A percentile compares a stretch with the other conserved stretches of the same genome.
These are phyloP conservation scores for Pugionium dolabratum DNA, from an alignment of 345 rosid species.

Conservation along the genomic window DNA sequence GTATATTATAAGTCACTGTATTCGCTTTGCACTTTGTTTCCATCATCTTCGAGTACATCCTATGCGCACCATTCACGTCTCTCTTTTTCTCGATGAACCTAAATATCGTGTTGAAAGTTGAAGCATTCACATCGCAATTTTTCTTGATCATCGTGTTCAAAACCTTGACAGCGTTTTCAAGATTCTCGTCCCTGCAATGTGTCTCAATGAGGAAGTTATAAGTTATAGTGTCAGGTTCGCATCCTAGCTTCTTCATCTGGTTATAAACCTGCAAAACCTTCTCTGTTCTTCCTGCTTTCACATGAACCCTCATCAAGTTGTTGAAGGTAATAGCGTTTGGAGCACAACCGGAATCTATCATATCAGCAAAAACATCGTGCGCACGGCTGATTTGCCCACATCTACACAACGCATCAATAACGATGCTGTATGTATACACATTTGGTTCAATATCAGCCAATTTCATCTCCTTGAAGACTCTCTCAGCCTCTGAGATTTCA, in stretches of 20 bases:
- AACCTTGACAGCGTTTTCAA: slow-evolving; percentile 68
- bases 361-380: slow-evolving; percentile 84
- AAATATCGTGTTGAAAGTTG: slow-evolving; percentile 74
- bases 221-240: slow-evolving; percentile 64
- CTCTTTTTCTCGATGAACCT: slow-evolving; percentile 65
- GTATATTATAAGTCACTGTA: slow-evolving; percentile 68
- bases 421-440: slow-evolving; percentile 80
- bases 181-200: slow-evolving; percentile 72
- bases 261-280: slow-evolving; percentile 92
- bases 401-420: slow-evolving; percentile 85
- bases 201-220: slow-evolving; percentile 73
- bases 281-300: slow-evolving; percentile 79
- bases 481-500: slow-evolving; percentile 66
- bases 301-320: slow-evolving; percentile 85
- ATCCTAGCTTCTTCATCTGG: slow-evolving; percentile 80
- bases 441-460: slow-evolving; percentile 68
- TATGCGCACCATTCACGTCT: slow-evolving; percentile 82
- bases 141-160: slow-evolving; percentile 63
- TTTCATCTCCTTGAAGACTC: slow-evolving; percentile 79
- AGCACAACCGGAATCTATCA: slow-evolving; percentile 67
- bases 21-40: slow-evolving; percentile 61
- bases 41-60: slow-evolving; percentile 75
- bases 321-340: slow-evolving; percentile 88
- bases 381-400: slow-evolving; percentile 82
- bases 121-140: slow-evolving; percentile 62